Base-by-base conservation (phyloP, 2,329 filamentous ascomycete genomes). In the Exophiala viscosa region DNA sequence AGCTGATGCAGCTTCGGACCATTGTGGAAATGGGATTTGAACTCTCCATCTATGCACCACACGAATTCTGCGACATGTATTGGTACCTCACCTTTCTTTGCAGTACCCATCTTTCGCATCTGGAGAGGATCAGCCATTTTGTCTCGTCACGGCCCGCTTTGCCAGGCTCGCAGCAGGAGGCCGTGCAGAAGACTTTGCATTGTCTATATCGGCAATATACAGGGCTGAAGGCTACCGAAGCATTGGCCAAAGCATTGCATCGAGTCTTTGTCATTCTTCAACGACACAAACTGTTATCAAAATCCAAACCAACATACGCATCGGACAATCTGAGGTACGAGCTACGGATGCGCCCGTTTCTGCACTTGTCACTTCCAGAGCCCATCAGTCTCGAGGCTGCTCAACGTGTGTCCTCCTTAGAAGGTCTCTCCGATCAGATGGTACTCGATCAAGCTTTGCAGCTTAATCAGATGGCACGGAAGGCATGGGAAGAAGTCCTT, bases 21-120 rank as follows among this genome's bases (percentile, higher is more conserved):
- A 86, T 95, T 41, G 79, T 96, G 13, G 88, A 96, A 65, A 82
- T 96, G 31, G 93, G 95, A 10, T 97, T 99, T 68, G 93, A 99
- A 70, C 84, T 96, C 10, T 86, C 92, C 39, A 82, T 96, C 8
- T 97, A 97, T 69, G 84, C 92, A 48, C 79, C 84, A 0, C 87
- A 95, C 67, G 93, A 99, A 68, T 77, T 93, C 8, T 81, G 84
- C 0, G 84, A 83, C 18, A 95, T 96, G 87, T 97, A 97, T 69
- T 93, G 87, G 84, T 90, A 96, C 67, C 73, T 96, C 58, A 82
- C 88, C 61, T 82, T 88, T 72, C 73, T 95, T 54, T 76, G 87
- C 64, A 80, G 84, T 66, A 82, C 86, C 50, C 76, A 86, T 56
- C 71, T 83, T 41, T 78, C 83, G 65, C 83, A 96, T 63, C 73